A percentile compares a stretch with the other conserved stretches of the same genome.
phyloP scores from a whole-genome alignment of 1,284 basidiomycete genomes.

The Clitocybe nebularis region DNA sequence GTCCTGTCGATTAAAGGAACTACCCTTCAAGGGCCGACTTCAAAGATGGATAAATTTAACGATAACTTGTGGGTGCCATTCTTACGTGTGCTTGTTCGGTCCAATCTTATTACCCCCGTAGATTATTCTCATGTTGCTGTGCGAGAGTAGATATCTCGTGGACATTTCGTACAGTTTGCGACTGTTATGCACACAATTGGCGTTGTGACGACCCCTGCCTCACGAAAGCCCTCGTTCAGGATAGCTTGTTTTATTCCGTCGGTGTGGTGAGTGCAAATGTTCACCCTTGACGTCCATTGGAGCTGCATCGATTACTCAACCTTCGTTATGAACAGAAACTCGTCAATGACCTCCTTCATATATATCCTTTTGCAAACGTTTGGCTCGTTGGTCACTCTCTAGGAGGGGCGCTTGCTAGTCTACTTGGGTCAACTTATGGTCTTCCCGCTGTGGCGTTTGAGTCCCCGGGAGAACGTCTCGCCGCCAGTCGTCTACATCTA shows the following conservation, averaged over 20 bases:
- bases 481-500: slow-evolving; percentile 69
- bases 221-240: slow-evolving; percentile 79
- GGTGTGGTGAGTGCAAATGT: slow-evolving; percentile 58
- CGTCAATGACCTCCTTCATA: slow-evolving; percentile 74
- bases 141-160: slow-evolving; percentile 90
- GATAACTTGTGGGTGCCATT: slow-evolving; percentile 69
- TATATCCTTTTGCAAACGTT: slow-evolving; percentile 84
- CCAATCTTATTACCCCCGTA: too few relatives aligned
- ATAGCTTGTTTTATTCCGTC: slow-evolving; percentile 87
- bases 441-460: slow-evolving; percentile 84
- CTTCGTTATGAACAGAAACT: slow-evolving; percentile 50
- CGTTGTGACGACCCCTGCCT: slow-evolving; percentile 85
- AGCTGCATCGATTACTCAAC: not conserved
- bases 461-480: slow-evolving; percentile 25
- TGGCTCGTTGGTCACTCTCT: slow-evolving; percentile 92
- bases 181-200: slow-evolving; percentile 74
- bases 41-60: slow-evolving; percentile 92
- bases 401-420: slow-evolving; percentile 84
- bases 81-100: too few relatives aligned
- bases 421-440: slow-evolving; percentile 93
- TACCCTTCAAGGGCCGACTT: slow-evolving; percentile 76
- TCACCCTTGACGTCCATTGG: not conserved
- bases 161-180: slow-evolving; percentile 80
- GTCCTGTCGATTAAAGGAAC: slow-evolving; percentile 96
- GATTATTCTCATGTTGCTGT: slow-evolving; percentile 95